phyloP scores from a whole-genome alignment of 208 protist genomes.

The Polymyxa betae region DNA sequence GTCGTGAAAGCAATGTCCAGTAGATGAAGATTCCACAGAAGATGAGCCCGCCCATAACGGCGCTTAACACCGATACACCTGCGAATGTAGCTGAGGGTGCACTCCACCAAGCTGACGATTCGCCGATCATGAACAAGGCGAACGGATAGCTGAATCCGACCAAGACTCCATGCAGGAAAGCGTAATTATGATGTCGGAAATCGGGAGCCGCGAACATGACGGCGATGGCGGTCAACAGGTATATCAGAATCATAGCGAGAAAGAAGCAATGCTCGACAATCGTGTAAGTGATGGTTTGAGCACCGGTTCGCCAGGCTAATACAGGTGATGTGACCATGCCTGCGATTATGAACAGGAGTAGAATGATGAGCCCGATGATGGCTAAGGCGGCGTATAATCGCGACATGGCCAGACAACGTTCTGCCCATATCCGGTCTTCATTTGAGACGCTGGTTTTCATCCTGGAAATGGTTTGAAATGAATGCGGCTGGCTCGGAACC shows the following conservation, averaged over 20 bases:
- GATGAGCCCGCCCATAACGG: neutral
- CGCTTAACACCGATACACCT: neutral
- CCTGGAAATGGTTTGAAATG: no score
- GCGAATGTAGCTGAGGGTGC: neutral
- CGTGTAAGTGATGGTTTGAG: neutral
- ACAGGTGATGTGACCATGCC: no score
- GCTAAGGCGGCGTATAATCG: no score
- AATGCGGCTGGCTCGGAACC: no score
- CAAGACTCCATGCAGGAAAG: conserved; percentile 1
- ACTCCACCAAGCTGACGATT: neutral
- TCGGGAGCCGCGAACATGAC: neutral
- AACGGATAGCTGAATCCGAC: conserved; percentile 21
- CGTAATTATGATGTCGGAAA: neutral
- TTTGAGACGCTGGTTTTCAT: no score
- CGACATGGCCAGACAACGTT: no score
- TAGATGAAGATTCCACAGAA: neutral
- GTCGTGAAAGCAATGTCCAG: neutral
- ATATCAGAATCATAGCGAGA: neutral
- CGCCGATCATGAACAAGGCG: neutral
- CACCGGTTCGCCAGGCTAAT: no score
- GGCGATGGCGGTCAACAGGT: neutral
- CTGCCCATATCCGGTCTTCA: no score
- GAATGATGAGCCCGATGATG: no score
- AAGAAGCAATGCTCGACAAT: neutral
- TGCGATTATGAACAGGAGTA: no score